Base-by-base conservation (phyloP, 192 early-diverging fungal genomes). In the Ambispora gerdemannii region DNA sequence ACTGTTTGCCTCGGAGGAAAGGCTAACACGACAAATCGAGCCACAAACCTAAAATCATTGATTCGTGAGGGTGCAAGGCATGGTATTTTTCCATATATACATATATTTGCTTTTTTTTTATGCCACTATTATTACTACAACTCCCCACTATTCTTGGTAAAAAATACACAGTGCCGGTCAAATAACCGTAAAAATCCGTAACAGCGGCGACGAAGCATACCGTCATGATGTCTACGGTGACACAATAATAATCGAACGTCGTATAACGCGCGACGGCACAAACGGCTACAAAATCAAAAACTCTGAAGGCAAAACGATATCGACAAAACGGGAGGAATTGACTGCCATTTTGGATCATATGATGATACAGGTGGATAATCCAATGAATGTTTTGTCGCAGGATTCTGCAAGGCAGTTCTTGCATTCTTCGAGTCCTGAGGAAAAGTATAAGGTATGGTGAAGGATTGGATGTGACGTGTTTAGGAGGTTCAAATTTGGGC, bases 381-480 rank as follows among this genome's bases (percentile, higher is more conserved):
- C 97, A 8, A 83, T 99, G 74, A 92, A 91, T 64, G 88, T 97
- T 17, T 87, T 99, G 10, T 93, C 90, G 1, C 97, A 99, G 69
- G 97, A 98, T 63, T 88, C 90, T 4, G 95, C 97, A 7, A 84
- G 92, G 27, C 87, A 90, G 79, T 98, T 99, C 60, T 80, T 98
- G 15, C 86, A 87, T 31, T 88, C 88, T 50, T 91, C 88, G 38
- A 90, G 90, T 17, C 72, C 92, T 1, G 81, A 90, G 61, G 93
- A 95, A 34, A 97, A 95, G 81, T 98, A 97, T 82, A 88, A 83
- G 61, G 84, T 86, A 69, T n/a, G n/a, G n/a, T n/a, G n/a, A n/a
- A n/a, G n/a, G n/a, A n/a, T n/a, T n/a, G n/a, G n/a, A n/a, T n/a
- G n/a, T n/a, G n/a, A n/a, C n/a, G n/a, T n/a, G n/a, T n/a, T n/a